Evolutionary conservation across 345 rosid species (phyloP).

Genomic region (Dimocarpus longan): DNA sequence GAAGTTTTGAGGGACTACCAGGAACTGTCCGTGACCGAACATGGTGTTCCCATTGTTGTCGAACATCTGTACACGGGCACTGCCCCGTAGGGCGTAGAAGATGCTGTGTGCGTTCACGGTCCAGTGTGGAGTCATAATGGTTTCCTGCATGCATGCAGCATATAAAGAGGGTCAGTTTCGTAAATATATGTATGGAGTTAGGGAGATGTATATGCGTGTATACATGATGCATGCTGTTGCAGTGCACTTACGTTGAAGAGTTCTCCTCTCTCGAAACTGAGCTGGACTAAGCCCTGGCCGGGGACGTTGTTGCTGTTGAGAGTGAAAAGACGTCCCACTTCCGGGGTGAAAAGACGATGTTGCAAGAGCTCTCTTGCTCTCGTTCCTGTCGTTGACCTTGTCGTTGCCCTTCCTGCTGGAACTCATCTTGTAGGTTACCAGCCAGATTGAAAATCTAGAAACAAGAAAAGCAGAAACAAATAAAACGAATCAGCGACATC

Average conservation of each 20-base stretch:
- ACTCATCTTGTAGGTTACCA: conserved; percentile 61
- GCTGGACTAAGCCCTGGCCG: conserved; percentile 47
- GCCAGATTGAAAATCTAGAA: conserved; percentile 63
- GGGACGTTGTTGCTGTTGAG: conserved; percentile 70
- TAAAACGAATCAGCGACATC: background rate
- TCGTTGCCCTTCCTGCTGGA: conserved; percentile 18
- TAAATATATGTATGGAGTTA: no score
- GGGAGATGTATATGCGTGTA: no score
- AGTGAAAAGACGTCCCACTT: conserved; percentile 53
- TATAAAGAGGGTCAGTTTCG: no score
- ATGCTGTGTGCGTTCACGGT: conserved; percentile 61
- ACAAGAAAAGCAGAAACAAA: background rate
- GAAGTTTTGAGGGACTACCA: conserved; percentile 69
- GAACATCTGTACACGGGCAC: conserved; percentile 57
- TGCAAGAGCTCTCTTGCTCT: conserved; percentile 32
- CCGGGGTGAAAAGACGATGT: conserved; percentile 55
- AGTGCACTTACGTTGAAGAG: conserved; percentile 40
- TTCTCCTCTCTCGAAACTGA: conserved; percentile 58
- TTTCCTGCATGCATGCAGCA: conserved; percentile 43
- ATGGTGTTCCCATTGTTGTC: conserved; percentile 54
- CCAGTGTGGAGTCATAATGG: conserved; percentile 67
- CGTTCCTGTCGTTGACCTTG: background rate
- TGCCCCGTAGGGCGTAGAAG: conserved; percentile 57
- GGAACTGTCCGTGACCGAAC: conserved; percentile 59
- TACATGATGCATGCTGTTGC: background rate